These are phyloP conservation scores for Tirmania nivea DNA, from an alignment of 495 filamentous ascomycete genomes.

Conservation along the genomic window DNA sequence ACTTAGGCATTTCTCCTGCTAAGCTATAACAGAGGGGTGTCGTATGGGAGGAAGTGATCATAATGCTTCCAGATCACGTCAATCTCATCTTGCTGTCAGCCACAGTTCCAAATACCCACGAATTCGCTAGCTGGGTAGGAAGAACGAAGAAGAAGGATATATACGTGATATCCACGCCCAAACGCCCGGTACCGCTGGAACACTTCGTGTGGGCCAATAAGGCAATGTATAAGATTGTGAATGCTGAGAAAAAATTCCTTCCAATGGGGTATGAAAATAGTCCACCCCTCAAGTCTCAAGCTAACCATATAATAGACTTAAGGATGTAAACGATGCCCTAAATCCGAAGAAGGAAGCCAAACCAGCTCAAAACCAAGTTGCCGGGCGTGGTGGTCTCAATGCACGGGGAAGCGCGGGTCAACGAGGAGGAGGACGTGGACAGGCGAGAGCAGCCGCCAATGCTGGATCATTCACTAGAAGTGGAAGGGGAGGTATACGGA, in stretches of 20 bases:
- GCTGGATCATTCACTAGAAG: constrained; percentile 30
- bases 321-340: constrained; percentile 67
- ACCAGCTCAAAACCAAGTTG: constrained; percentile 26
- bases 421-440: constrained; percentile 25
- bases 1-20: not conserved
- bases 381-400: constrained; percentile 18
- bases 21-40: constrained; percentile 40
- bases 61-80: constrained; percentile 95
- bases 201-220: constrained; percentile 93
- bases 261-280: constrained; percentile 25
- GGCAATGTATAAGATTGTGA: constrained; percentile 81
- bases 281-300: no score
- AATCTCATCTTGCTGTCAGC: constrained; percentile 87
- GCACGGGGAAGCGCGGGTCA: constrained; percentile 19
- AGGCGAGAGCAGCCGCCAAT: constrained; percentile 24
- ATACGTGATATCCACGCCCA: constrained; percentile 93
- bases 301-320: constrained; percentile 42
- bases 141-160: constrained; percentile 97
- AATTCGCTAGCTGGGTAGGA: constrained; percentile 97
- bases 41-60: constrained; percentile 98
- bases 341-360: constrained; percentile 59
- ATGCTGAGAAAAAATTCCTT: constrained; percentile 70
- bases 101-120: constrained; percentile 89
- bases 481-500: constrained; percentile 56
- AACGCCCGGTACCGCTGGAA: constrained; percentile 82